Evolutionary conservation across 805 yeast species (phyloP).

Genomic region (Blastobotrys mokoenaii): DNA sequence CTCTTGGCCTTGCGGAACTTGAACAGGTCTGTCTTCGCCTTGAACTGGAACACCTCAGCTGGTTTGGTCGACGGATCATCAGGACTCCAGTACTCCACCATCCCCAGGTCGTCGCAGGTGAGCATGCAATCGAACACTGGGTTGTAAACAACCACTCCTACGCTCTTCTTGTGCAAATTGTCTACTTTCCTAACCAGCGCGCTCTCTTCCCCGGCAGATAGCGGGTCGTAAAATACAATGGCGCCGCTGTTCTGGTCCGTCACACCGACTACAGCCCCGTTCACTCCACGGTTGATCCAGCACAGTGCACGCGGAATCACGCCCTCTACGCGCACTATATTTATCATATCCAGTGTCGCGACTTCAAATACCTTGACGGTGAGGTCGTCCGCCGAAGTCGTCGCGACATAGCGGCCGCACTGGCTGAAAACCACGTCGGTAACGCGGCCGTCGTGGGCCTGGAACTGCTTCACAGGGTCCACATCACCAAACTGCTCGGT

Average conservation of each 20-base stretch:
- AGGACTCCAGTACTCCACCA: constrained; percentile 33
- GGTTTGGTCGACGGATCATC: constrained; percentile 11
- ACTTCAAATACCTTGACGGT: constrained; percentile 30
- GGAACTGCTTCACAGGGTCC: constrained; percentile 29
- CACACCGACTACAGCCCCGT: constrained; percentile 13
- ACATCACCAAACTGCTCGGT: constrained; percentile 14
- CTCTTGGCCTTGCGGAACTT: constrained; percentile 30
- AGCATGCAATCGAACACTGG: constrained; percentile 21
- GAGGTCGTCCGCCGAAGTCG: constrained; percentile 16
- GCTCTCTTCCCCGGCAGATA: constrained; percentile 5
- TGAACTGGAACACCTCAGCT: constrained; percentile 25
- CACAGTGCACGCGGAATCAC: constrained; percentile 20
- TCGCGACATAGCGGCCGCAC: constrained; percentile 24
- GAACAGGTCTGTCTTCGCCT: constrained; percentile 34
- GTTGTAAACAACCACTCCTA: constrained; percentile 21
- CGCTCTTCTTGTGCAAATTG: constrained; percentile 22
- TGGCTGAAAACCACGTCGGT: constrained; percentile 13
- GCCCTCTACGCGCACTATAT: constrained; percentile 24
- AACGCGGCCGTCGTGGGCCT: constrained; percentile 18
- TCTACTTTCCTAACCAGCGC: constrained; percentile 11
- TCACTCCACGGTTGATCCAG: constrained; percentile 17
- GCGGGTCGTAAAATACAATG: constrained; percentile 20
- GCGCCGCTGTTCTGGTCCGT: constrained; percentile 14
- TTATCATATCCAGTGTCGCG: constrained; percentile 30
- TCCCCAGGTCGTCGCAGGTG: constrained; percentile 26